Evolutionary conservation across 2,329 filamentous ascomycete genomes (phyloP).

Genomic region (Pseudogymnoascus sp.): DNA sequence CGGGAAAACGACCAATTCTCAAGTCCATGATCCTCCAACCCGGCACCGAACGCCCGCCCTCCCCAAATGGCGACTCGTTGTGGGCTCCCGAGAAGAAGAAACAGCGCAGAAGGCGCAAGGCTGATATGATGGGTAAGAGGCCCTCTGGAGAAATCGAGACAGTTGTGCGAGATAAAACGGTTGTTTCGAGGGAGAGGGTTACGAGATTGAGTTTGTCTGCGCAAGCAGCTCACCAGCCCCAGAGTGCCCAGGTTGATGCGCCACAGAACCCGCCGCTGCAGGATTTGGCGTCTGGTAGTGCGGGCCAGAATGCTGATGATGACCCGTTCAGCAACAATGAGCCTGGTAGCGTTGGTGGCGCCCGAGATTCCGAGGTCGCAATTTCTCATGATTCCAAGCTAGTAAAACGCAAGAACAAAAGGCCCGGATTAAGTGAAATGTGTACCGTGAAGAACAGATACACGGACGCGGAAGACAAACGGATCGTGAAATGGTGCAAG

Average conservation of each 20-base stretch:
- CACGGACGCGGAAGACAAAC: neutral
- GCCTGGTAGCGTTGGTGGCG: too few species aligned
- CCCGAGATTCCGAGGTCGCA: neutral
- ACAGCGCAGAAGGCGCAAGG: slow-evolving; percentile 9
- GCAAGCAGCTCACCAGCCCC: neutral
- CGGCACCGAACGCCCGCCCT: slow-evolving; percentile 19
- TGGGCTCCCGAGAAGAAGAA: slow-evolving; percentile 22
- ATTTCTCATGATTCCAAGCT: neutral
- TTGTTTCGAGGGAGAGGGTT: neutral
- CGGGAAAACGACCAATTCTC: slow-evolving; percentile 14
- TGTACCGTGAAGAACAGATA: neutral
- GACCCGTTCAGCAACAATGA: neutral
- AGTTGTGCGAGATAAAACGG: neutral
- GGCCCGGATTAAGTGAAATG: neutral
- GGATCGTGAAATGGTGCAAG: neutral
- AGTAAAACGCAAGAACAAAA: neutral
- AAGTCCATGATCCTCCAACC: slow-evolving; percentile 16
- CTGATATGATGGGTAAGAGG: neutral
- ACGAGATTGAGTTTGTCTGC: neutral
- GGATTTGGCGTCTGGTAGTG: neutral
- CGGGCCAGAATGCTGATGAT: neutral
- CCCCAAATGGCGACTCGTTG: slow-evolving; percentile 22
- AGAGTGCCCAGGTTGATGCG: neutral
- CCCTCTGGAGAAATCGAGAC: slow-evolving; percentile 8
- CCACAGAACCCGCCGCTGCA: neutral